Evolutionary conservation across 768 basidiomycete species (phyloP), one percentile per base, ranked within the genome.

Genomic region (Auricularia cornea): DNA sequence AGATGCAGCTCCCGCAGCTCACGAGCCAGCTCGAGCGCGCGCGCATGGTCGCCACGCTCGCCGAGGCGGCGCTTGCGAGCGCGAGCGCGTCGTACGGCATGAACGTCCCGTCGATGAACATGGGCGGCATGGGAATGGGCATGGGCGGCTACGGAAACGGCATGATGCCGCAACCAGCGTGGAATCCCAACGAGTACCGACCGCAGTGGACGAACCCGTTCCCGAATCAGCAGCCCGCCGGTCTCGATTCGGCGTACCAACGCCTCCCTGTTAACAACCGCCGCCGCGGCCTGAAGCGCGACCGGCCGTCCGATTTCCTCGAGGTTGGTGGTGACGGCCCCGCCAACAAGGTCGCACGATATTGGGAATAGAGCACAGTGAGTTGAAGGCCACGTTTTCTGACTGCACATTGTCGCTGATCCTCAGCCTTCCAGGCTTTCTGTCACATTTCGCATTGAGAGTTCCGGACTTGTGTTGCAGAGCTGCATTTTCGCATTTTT

Each of bases 181-280:
- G 60, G 62, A 65, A 65, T 51, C 72, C 70, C 64, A 67, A 69
- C 64, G 73, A 78, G 38, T 83, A 78, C 63, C 78, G 79, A 65
- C 72, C 78, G 75, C 77, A 70, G 40, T 82, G 79, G 77, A 75
- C 77, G 66, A 80, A 79, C 68, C 79, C 80, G 63, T 89, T 81
- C 71, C 68, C 79, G 56, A 84, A 82, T 65, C 87, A 90, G 69
- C 87, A 89, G 71, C 80, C 82, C 32, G 81, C 81, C 60, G 80
- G 81, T 5, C 84, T 86, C 70, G 91, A 93, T 66, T 92, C 90
- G 5, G 88, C 91, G n/a, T 93, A 94, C 72, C 92, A 94, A 72
- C 81, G 92, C 38, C 70, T 92, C 59, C 91, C 91, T 32, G 75
- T 94, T 61, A 93, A 92, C 69, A 91, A 90, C 69, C 81, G 91